These are phyloP conservation scores for Paradendryphiella salina DNA, from an alignment of 2,329 filamentous ascomycete genomes.

Conservation along the genomic window DNA sequence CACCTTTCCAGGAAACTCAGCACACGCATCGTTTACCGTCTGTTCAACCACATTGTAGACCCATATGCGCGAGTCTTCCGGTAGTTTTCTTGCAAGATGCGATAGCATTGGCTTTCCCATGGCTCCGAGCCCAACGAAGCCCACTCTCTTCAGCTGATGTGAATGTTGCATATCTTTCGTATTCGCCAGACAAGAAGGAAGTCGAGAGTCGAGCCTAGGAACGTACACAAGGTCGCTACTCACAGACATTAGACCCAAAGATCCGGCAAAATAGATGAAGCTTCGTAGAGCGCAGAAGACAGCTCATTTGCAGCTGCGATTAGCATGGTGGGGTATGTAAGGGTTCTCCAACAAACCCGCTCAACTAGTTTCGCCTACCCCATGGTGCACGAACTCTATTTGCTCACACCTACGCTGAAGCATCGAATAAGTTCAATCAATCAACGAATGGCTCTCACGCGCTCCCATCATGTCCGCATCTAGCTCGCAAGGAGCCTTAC, in stretches of 20 bases:
- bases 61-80: constrained; percentile 49
- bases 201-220: neutral
- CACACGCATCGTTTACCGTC: constrained; percentile 50
- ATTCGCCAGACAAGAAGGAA: neutral
- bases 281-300: neutral
- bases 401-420: neutral
- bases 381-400: neutral
- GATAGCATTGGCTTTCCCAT: constrained; percentile 60
- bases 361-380: neutral
- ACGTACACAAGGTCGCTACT: neutral
- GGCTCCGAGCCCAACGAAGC: constrained; percentile 60
- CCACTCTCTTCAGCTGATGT: constrained; percentile 39
- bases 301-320: neutral
- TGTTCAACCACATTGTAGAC: constrained; percentile 55
- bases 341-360: constrained; percentile 10
- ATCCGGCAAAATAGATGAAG: neutral
- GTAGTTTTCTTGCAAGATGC: constrained; percentile 55
- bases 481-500: neutral
- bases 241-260: too few species aligned
- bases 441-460: neutral
- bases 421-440: neutral
- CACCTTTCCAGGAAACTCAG: constrained; percentile 48
- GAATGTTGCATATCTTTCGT: constrained; percentile 25
- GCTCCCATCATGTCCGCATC: neutral
- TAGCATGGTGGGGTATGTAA: constrained; percentile 16